Percentiles rank a stretch among this genome's conserved stretches.
Evolutionary conservation across 139 green algal species (phyloP).

Genomic region (Cymbomonas tetramitiformis): DNA sequence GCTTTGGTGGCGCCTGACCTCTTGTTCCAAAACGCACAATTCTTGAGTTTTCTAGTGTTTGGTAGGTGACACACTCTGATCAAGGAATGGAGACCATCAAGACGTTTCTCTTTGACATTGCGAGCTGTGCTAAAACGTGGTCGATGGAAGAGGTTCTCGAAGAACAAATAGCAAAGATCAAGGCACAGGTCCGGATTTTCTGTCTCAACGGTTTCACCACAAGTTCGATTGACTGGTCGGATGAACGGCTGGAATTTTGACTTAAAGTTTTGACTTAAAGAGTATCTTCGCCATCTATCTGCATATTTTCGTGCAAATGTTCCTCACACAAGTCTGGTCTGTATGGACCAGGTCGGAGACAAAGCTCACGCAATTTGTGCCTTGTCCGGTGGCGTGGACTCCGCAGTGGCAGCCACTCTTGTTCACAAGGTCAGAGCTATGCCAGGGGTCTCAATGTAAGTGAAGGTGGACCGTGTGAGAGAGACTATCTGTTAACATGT

Average conservation of each 20-base stretch:
- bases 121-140: constrained; percentile 60
- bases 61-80: constrained; percentile 64
- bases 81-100: constrained; percentile 66
- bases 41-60: neutral
- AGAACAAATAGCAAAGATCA: constrained; percentile 53
- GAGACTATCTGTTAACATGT: too few species aligned
- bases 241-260: too few species aligned
- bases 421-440: constrained; percentile 65
- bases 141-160: constrained; percentile 89
- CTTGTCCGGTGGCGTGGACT: constrained; percentile 91
- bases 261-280: too few species aligned
- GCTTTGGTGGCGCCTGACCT: too few species aligned
- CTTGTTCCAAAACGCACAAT: neutral
- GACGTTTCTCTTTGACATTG: constrained; percentile 77
- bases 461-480: neutral
- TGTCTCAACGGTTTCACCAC: too few species aligned
- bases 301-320: neutral
- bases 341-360: constrained; percentile 73
- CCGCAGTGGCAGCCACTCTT: constrained; percentile 82
- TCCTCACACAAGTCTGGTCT: neutral
- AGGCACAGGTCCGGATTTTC: too few species aligned
- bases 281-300: neutral
- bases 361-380: constrained; percentile 91
- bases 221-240: too few species aligned
- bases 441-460: neutral